phyloP scores from a whole-genome alignment of 1,284 basidiomycete species.

The Inonotus obliquus region DNA sequence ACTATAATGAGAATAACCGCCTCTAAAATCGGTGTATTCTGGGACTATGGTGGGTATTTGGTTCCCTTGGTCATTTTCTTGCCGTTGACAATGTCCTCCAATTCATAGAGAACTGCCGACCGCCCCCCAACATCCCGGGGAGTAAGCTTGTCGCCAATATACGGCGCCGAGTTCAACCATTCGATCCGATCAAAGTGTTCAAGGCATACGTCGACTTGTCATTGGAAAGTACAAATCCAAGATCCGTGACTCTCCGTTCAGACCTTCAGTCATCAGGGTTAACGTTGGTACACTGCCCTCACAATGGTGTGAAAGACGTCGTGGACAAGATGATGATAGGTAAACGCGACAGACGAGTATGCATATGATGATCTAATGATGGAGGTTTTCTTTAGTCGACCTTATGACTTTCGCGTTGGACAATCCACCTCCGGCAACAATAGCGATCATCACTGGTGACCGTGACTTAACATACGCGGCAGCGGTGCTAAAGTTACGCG shows the following conservation, averaged over 20 bases:
- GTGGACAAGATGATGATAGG: constrained; percentile 37
- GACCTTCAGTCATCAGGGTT: constrained; percentile 38
- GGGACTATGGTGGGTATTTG: constrained; percentile 49
- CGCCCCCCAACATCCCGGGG: constrained; percentile 40
- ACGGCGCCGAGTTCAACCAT: constrained; percentile 13
- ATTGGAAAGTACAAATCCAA: constrained; percentile 1
- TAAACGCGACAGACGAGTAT: neutral
- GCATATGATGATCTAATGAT: neutral
- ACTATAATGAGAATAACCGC: neutral
- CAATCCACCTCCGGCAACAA: constrained; percentile 44
- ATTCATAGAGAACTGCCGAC: constrained; percentile 49
- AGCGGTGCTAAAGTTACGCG: constrained; percentile 46
- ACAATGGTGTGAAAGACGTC: constrained; percentile 38
- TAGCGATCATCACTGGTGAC: constrained; percentile 53
- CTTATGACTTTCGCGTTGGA: constrained; percentile 58
- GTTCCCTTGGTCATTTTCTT: neutral
- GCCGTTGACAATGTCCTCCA: neutral
- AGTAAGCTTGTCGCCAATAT: constrained; percentile 34
- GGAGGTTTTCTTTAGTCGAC: constrained; percentile 38
- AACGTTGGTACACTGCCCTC: constrained; percentile 40
- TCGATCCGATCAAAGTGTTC: constrained; percentile 19
- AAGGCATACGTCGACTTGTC: constrained; percentile 27
- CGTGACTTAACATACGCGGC: constrained; percentile 56
- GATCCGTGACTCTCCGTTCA: constrained; percentile 26
- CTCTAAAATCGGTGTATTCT: constrained; percentile 49